Evolutionary conservation across 495 filamentous ascomycete genomes (phyloP).

Genomic region (Sordaria brevicollis): DNA sequence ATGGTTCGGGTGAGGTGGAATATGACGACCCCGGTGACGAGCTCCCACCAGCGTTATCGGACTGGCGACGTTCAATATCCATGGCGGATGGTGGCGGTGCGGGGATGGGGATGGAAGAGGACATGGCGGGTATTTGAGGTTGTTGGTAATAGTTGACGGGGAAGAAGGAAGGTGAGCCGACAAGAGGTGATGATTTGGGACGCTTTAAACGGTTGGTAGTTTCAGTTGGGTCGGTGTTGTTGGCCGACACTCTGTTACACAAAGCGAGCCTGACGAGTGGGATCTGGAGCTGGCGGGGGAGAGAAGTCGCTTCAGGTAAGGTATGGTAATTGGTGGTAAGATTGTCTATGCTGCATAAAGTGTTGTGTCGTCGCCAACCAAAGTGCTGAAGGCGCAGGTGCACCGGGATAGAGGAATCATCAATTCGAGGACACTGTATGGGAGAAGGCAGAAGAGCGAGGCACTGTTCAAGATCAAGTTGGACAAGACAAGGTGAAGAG

Average conservation of each 20-base stretch:
- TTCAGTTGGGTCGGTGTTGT: not conserved
- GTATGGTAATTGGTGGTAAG: not conserved
- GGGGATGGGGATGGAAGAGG: conserved; percentile 45
- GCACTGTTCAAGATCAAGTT: no score
- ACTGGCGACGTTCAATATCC: conserved; percentile 19
- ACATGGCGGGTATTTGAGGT: conserved; percentile 33
- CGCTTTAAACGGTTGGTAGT: not conserved
- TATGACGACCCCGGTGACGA: conserved; percentile 40
- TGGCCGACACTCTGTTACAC: not conserved
- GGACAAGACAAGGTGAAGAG: not conserved
- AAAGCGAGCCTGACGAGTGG: not conserved
- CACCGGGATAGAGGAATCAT: not conserved
- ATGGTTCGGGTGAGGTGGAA: conserved; percentile 37
- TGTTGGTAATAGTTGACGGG: no score
- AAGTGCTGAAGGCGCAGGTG: not conserved
- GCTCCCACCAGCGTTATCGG: conserved; percentile 29
- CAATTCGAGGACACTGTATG: not conserved
- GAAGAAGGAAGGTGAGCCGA: not conserved
- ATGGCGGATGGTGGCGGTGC: conserved; percentile 25
- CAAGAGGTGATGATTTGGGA: not conserved
- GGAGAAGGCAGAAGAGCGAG: no score
- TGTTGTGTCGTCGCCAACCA: not conserved
- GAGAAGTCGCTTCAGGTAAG: not conserved
- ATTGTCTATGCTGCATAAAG: not conserved
- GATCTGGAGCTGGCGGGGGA: not conserved